phyloP scores from a whole-genome alignment of 2,329 filamentous ascomycete species.

The Nigrograna mackinnonii region DNA sequence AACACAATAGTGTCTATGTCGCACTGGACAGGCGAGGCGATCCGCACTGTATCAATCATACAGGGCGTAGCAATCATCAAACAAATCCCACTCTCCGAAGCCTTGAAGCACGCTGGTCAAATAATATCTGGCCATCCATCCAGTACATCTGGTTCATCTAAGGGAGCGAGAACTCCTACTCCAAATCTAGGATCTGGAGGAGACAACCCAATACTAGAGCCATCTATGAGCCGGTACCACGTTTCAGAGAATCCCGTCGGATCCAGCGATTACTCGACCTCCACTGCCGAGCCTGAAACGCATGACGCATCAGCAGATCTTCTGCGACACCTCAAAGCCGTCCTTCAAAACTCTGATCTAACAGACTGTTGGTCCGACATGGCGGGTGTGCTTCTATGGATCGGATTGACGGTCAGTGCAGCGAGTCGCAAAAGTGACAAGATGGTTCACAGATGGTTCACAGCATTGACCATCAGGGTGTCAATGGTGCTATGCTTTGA shows the following conservation, averaged over 20 bases:
- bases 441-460: slow-evolving; percentile 31
- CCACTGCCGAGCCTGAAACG: slow-evolving; percentile 20
- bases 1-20: slow-evolving; percentile 8
- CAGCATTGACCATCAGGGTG: slow-evolving; percentile 32
- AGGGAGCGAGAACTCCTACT: too few relatives aligned
- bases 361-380: slow-evolving; percentile 40
- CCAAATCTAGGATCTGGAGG: slow-evolving; percentile 19
- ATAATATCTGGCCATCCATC: not conserved
- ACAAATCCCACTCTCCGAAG: slow-evolving; percentile 28
- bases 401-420: slow-evolving; percentile 35
- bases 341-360: slow-evolving; percentile 27
- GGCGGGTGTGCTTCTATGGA: slow-evolving; percentile 42
- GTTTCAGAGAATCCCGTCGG: slow-evolving; percentile 20
- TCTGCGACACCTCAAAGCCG: slow-evolving; percentile 10
- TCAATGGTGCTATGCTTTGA: slow-evolving; percentile 40
- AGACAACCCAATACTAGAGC: too few relatives aligned
- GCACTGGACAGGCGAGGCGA: slow-evolving; percentile 39
- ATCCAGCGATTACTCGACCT: slow-evolving; percentile 14
- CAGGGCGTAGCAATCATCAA: slow-evolving; percentile 35
- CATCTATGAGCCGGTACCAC: slow-evolving; percentile 5
- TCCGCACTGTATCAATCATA: slow-evolving; percentile 33
- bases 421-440: slow-evolving; percentile 20
- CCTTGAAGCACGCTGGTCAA: slow-evolving; percentile 16
- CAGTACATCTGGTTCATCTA: slow-evolving; percentile 8
- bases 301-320: slow-evolving; percentile 16